Conservation (phyloP, 257 asterid species). For the Jacaranda copaia region DNA sequence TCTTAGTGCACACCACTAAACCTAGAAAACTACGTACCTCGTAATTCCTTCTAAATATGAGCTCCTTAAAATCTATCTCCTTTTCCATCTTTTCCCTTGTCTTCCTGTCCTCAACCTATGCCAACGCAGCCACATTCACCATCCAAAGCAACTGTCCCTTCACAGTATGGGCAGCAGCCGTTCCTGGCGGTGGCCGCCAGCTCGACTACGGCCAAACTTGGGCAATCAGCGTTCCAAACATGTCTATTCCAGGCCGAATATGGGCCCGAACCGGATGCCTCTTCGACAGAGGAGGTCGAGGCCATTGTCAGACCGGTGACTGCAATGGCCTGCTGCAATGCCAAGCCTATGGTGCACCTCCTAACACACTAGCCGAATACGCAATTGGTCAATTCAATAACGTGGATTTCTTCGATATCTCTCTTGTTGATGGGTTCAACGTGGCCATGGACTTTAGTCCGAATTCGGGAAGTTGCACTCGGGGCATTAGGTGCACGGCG, state of each 20-base stretch:
- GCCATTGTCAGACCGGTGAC: slow-evolving; percentile 59
- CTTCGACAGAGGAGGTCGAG: slow-evolving; percentile 46
- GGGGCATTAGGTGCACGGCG: slow-evolving; percentile 46
- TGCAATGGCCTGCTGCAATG: slow-evolving; percentile 53
- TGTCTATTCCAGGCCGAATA: slow-evolving; percentile 43
- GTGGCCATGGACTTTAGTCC: slow-evolving; percentile 61
- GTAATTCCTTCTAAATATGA: too few relatives aligned
- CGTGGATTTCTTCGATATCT: slow-evolving; percentile 64
- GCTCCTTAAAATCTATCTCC: too few relatives aligned
- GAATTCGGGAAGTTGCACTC: slow-evolving; percentile 38
- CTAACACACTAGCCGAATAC: slow-evolving; percentile 67
- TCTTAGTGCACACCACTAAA: too few relatives aligned
- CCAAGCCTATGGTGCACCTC: slow-evolving; percentile 56
- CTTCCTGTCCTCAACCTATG: not conserved
- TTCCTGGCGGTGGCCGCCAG: slow-evolving; percentile 57
- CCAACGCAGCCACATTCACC: slow-evolving; percentile 44
- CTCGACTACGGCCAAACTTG: slow-evolving; percentile 51
- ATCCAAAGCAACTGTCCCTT: slow-evolving; percentile 53
- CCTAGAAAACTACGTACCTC: too few relatives aligned
- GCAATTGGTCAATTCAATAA: slow-evolving; percentile 36
- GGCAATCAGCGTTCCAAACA: slow-evolving; percentile 38
- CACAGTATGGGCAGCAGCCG: slow-evolving; percentile 57
- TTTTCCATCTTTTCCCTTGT: too few relatives aligned
- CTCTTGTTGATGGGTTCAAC: slow-evolving; percentile 71
- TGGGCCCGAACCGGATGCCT: slow-evolving; percentile 57